Base-by-base conservation (phyloP, 305 asterid species). In the Lippia alba region DNA sequence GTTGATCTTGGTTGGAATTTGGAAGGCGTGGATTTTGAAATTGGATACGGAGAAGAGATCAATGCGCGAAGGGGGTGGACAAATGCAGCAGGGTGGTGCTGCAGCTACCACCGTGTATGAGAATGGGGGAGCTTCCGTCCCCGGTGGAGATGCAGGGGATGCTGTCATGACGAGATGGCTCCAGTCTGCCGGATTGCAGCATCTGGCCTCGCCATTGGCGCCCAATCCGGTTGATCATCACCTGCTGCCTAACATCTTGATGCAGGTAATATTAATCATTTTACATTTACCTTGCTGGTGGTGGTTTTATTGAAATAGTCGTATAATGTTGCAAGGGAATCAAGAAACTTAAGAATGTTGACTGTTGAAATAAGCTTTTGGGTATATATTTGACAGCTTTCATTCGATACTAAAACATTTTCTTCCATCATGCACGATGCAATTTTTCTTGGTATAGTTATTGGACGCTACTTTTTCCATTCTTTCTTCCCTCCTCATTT, bases 11-110 rank as follows among this genome's bases (percentile, higher is more conserved):
- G 75, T 69, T 64, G 75, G 62, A 81, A 89, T 68, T 74, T 49
- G 85, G 88, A 64, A 64, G 54, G 73, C 78, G 75, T 81, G 86
- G 90, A 89, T 88, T 91, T 87, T 84, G 80, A 87, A 90, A 74
- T 92, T 92, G 99, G 98, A 97, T 86, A 97, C 99, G 20, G 98
- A 92, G 81, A 91, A 92, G 84, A 79, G 97, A 90, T 76, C 85
- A 68, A 94, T 90, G 98, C 91, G 96, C 91, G 98, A 88, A 96
- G 85, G 85, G 85, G 97, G 97, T 88, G 99, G 99, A 92, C 98
- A 92, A 94, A 87, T 87, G 96, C 98, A 94, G 89, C 98, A 85
- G 96, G 87, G 96, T 87, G 83, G 84, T 77, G 89, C 90, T 65
- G 92, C 91, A 12, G 95, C 95, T 74, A 82, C 98, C 83, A 90